Base-by-base conservation (phyloP, 2,329 filamentous ascomycete species). In the Pseudocercospora fuligena region DNA sequence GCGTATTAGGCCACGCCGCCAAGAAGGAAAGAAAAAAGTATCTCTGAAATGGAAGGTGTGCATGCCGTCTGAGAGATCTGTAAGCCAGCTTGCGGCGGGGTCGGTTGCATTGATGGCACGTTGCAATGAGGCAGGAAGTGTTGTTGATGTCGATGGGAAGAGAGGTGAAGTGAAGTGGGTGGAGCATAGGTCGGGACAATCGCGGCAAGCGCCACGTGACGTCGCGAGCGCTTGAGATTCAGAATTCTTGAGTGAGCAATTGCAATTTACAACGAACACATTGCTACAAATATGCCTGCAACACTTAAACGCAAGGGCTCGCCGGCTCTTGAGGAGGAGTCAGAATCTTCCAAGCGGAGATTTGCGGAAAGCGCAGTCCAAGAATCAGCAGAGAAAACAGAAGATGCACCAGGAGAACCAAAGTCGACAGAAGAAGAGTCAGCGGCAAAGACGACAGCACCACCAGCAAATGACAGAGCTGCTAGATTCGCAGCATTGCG, bases 401-500 rank as follows among this genome's bases (percentile, higher is more conserved):
- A 61, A 51, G 64, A 61, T 49, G 33, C 59, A 21, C 29, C 60
- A 5, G 23, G 63, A 59, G 66, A 66, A 65, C 69, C 31, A 59
- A 66, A 59, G 66, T 66, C 63, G 51, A 27, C 59, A 7, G 31
- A 61, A 60, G 60, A 64, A 49, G 66, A 64, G 78, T 29, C 86
- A 46, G 12, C 63, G 33, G 19, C 60, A 19, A 33, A 61, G 12
- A 31, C 65, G 40, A 23, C 68, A 16, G 21, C 61, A 49, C 56
- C 66, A 16, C 51, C 86, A 73, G 82, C 86, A 31, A 82, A 88
- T 72, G 90, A 94, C 63, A 88, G 93, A 64, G 83, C 74, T 79
- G 92, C 92, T 59, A 89, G 92, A 70, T 97, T 97, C 84, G 94
- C 93, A 78, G 91, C 92, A 3, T 88, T 97, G 16, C 89, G 96